Base-by-base conservation (phyloP, 148 eudicot species). In the Vaccinium macrocarpon region DNA sequence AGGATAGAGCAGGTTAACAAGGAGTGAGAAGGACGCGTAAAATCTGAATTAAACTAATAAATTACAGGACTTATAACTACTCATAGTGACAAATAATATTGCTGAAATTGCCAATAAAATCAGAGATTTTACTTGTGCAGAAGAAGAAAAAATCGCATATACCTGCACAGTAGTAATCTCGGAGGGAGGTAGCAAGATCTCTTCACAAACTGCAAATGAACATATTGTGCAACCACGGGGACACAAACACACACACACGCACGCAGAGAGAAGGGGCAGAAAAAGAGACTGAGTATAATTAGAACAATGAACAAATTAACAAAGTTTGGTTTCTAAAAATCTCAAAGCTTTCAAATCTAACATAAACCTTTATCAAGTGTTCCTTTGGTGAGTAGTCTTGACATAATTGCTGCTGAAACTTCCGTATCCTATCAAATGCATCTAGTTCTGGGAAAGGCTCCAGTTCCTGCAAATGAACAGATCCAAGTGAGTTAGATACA, bases 361-460 rank as follows among this genome's bases (percentile, higher is more conserved):
- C 42, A 52, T 25, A 84, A 77, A 89, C 99, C 94, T 93, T 92
- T 79, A 93, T 68, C 87, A 97, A 89, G 90, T 95, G 96, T 82
- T 90, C 92, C 89, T 90, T 89, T 74, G 93, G 90, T 52, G 96
- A 95, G 89, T 93, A 94, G 64, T 84, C 90, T 83, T 84, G 88
- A 84, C 93, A 93, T 84, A 97, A 81, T 71, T 94, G 89, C 81
- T 82, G 86, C 75, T 97, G 98, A 84, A 95, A 95, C 80, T 52
- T 86, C 85, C 93, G 87, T 79, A 95, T 79, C 29, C 87, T 84
- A 87, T 94, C 93, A 91, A 97, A 93, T 49, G 84, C 81, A 76
- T 87, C 93, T 29, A 87, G 50, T 76, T 93, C 93, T 32, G 99
- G 98, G 84, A 97, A 97, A 8, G 98, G 95, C 83, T 95, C 96